Evolutionary conservation across 257 asterid genomes (phyloP).

Genomic region (Solanum lignicaule): DNA sequence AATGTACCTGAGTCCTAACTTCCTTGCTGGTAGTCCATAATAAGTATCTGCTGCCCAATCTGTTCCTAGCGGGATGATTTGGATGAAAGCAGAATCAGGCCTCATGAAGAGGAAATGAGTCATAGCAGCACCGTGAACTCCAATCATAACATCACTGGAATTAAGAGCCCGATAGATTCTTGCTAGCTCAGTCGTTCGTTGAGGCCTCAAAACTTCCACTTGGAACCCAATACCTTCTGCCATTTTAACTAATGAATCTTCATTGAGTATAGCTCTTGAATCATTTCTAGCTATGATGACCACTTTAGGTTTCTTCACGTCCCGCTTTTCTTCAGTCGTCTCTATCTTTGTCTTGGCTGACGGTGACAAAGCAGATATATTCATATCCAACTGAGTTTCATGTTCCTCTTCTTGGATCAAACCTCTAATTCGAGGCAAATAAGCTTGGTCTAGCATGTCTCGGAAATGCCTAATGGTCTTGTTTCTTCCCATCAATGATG

Average conservation of each 20-base stretch:
- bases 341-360: not conserved
- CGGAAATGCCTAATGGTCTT: constrained; percentile 23
- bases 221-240: constrained; percentile 53
- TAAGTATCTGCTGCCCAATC: constrained; percentile 77
- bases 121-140: constrained; percentile 89
- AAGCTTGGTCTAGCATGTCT: constrained; percentile 24
- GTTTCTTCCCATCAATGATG: constrained; percentile 25
- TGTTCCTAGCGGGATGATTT: constrained; percentile 66
- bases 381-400: not conserved
- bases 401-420: constrained; percentile 24
- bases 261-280: constrained; percentile 54
- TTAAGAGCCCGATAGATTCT: constrained; percentile 45
- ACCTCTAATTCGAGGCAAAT: constrained; percentile 30
- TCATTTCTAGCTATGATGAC: constrained; percentile 48
- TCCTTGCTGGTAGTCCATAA: constrained; percentile 52
- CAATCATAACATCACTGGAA: constrained; percentile 68
- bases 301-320: constrained; percentile 28
- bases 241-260: constrained; percentile 36
- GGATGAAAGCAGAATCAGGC: constrained; percentile 65
- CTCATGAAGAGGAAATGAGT: constrained; percentile 75
- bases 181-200: constrained; percentile 38
- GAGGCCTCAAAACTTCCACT: constrained; percentile 49
- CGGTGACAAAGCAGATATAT: constrained; percentile 10
- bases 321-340: not conserved
- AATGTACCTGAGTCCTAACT: constrained; percentile 51